These are phyloP conservation scores for Zelonia costaricensis DNA, from an alignment of 208 protist genomes.

Conservation along the genomic window DNA sequence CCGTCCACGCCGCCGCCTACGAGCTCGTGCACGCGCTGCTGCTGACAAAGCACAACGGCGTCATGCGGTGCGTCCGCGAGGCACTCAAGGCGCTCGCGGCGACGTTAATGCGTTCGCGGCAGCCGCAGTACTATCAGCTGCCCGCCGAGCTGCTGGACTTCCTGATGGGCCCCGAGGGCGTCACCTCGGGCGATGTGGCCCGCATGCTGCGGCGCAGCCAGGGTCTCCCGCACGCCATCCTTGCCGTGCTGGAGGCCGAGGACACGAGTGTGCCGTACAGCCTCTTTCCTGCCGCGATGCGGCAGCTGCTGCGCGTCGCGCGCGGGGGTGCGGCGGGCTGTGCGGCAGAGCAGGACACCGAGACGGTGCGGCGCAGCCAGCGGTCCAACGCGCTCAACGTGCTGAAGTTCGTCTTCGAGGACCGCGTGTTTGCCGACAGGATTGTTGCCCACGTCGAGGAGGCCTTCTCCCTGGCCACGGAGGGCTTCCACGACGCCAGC, in stretches of 20 bases:
- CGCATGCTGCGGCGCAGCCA: slow-evolving; percentile 91
- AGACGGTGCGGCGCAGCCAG: slow-evolving; percentile 55
- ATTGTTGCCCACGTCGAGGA: slow-evolving; percentile 69
- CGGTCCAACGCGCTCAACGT: slow-evolving; percentile 92
- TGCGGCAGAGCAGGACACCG: background rate
- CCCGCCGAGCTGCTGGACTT: slow-evolving; percentile 66
- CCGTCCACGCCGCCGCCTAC: slow-evolving; percentile 46
- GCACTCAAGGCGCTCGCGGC: slow-evolving; percentile 55
- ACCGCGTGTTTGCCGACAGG: slow-evolving; percentile 74
- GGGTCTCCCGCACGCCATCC: slow-evolving; percentile 82
- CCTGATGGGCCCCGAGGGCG: slow-evolving; percentile 75
- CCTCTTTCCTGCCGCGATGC: slow-evolving; percentile 79
- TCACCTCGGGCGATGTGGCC: slow-evolving; percentile 63
- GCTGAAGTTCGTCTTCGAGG: slow-evolving; percentile 92
- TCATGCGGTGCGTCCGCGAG: slow-evolving; percentile 80
- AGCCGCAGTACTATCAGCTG: slow-evolving; percentile 47
- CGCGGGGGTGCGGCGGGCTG: slow-evolving; percentile 3
- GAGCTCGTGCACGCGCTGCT: slow-evolving; percentile 75
- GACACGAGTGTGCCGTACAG: slow-evolving; percentile 59
- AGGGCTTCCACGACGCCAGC: slow-evolving; percentile 75
- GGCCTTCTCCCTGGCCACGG: slow-evolving; percentile 77
- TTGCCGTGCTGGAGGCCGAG: slow-evolving; percentile 85
- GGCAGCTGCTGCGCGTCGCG: slow-evolving; percentile 50
- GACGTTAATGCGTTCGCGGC: slow-evolving; percentile 66
- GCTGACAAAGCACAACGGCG: slow-evolving; percentile 90